Percentiles rank a stretch among this genome's conserved stretches.
Conservation (phyloP, 306 rosid species). For the Luffa aegyptiaca region DNA sequence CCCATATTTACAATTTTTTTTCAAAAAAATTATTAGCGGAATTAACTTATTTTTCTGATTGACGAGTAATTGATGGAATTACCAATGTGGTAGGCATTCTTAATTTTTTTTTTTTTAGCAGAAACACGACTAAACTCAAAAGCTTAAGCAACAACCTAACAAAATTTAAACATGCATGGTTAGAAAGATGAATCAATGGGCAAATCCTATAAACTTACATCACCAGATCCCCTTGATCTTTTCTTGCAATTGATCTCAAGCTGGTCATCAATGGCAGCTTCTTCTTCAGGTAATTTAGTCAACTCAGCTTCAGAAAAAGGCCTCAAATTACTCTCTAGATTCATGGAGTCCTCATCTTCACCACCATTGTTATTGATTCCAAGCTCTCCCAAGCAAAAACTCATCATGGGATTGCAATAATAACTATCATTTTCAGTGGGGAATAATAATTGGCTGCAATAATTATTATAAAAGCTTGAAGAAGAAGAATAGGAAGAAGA, state of each 20-base stretch:
- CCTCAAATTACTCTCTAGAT: slow-evolving; percentile 18
- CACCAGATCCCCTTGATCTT: slow-evolving; percentile 29
- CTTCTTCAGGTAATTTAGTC: slow-evolving; percentile 17
- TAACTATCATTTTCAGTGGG: slow-evolving; percentile 2
- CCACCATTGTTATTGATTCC: slow-evolving; percentile 10
- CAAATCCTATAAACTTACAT: slow-evolving; percentile 25
- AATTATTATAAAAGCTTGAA: background rate
- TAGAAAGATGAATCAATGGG: background rate
- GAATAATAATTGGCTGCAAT: background rate
- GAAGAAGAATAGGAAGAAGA: background rate
- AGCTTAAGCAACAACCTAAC: background rate
- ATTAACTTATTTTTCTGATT: too few relatives aligned
- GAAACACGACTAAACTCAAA: background rate
- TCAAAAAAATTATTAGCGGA: too few relatives aligned
- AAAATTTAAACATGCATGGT: background rate
- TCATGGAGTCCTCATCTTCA: slow-evolving; percentile 19
- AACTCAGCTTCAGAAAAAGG: slow-evolving; percentile 6
- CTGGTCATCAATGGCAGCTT: slow-evolving; percentile 14
- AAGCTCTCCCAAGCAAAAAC: slow-evolving; percentile 25
- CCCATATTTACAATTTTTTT: too few relatives aligned
- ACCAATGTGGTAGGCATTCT: too few relatives aligned
- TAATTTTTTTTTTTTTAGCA: too few relatives aligned
- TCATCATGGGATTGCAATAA: slow-evolving; percentile 10
- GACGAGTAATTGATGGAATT: too few relatives aligned
- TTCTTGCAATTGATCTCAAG: slow-evolving; percentile 25